phyloP scores from a whole-genome alignment of 108 stramenopile genomes.

The Aureococcus anophagefferens region DNA sequence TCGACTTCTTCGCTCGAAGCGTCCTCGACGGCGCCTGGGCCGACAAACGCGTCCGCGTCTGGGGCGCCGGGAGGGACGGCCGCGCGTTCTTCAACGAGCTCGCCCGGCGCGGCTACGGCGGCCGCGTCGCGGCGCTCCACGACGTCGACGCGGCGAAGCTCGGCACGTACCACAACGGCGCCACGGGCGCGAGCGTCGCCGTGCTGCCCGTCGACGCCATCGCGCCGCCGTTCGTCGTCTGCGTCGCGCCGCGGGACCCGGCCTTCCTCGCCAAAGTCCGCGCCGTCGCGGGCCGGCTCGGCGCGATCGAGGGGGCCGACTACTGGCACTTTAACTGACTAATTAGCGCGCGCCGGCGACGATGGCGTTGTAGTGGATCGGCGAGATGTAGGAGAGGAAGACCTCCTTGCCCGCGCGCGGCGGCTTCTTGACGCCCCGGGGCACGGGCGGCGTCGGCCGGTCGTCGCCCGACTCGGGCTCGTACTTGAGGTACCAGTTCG shows the following conservation, averaged over 20 bases:
- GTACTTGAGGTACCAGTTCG: conserved; percentile 10
- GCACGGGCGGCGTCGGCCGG: background rate
- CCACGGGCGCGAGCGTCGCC: background rate
- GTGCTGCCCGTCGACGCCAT: background rate
- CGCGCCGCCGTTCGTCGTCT: conserved; percentile 9
- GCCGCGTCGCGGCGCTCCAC: background rate
- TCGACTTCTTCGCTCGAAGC: conserved; percentile 53
- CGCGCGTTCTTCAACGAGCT: background rate
- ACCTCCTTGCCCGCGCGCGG: background rate
- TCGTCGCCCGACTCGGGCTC: background rate
- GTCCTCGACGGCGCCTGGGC: conserved; percentile 30
- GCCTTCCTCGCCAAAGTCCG: conserved; percentile 3
- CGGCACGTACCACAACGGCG: conserved; percentile 5
- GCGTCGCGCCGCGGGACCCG: conserved; percentile 1
- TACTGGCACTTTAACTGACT: conserved; percentile 14
- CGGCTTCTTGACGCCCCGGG: too few species aligned
- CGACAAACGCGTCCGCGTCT: conserved; percentile 52
- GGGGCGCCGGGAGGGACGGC: conserved; percentile 43
- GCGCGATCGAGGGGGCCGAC: conserved; percentile 3
- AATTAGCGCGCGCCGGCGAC: background rate
- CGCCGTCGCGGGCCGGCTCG: background rate
- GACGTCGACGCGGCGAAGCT: conserved; percentile 8
- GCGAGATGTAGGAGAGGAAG: conserved; percentile 12
- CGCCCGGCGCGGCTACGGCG: background rate
- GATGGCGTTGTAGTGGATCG: conserved; percentile 11